Base-by-base conservation (phyloP, 2,329 filamentous ascomycete species). In the Microdochium nivale region DNA sequence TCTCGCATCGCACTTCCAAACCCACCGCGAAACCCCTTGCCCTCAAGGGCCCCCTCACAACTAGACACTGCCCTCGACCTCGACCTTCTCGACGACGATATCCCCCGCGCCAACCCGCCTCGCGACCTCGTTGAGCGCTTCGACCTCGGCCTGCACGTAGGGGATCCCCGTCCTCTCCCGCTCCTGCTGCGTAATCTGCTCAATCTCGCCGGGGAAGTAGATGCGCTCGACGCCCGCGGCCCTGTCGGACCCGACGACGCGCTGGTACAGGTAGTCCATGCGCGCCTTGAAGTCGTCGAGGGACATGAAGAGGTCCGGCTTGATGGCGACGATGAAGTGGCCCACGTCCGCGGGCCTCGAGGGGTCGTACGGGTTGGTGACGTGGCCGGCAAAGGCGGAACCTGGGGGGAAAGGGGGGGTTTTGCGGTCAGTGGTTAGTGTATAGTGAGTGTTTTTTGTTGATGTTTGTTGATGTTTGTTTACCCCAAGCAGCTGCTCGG, bases 281-380 rank as follows among this genome's bases (percentile, higher is more conserved):
- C 84, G 70, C 49, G 75, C 74, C 27, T 80, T 79, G 61, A 90
- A 90, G 43, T 88, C 84, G 1, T 86, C 81, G 53, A 86, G 56
- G 50, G 74, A 75, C 77, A 90, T 81, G 55, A 90, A 90, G 21
- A 90, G 68, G 59, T 90, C 86, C 0, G 87, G 86, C 62, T 87
- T 88, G 57, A 90, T 79, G 19, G 80, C 85, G 1, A 89, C 70
- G 1, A 90, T 63, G 55, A 90, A 89, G 62, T 90, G 87, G 0
- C 87, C 87, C 0, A 90, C 87, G 59, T 90, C 82, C 0, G 84
- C 82, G 1, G 81, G 75, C 53, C 75, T 79, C 0, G 79, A 83
- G 2, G 84, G 76, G 60, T 90, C 87, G 64, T 94, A 94, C 0
- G 88, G 89, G 19, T 80, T 80, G 0, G 83, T 87, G 19, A 94